These are phyloP conservation scores for Dactylellina parvicollis DNA, from an alignment of 2,329 filamentous ascomycete species.

Conservation along the genomic window DNA sequence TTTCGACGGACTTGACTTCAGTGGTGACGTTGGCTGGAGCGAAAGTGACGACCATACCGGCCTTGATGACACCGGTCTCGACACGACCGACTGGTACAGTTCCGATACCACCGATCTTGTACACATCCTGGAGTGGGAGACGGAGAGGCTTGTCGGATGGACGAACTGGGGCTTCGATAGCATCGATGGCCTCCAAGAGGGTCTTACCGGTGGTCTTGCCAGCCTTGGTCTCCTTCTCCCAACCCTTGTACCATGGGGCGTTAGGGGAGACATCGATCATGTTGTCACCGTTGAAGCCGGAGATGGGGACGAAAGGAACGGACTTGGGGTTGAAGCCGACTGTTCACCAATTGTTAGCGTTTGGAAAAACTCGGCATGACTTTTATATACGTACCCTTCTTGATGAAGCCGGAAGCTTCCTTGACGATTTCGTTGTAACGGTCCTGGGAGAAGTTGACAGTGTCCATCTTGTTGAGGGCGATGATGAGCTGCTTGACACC, in stretches of 20 bases:
- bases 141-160: constrained; percentile 99
- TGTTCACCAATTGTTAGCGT: neutral
- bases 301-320: constrained; percentile 99
- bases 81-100: constrained; percentile 99
- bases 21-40: constrained; percentile 98
- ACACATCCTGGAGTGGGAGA: constrained; percentile 99
- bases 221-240: constrained; percentile 97
- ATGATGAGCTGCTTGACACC: constrained; percentile 99
- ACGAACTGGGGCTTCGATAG: constrained; percentile 90
- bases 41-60: constrained; percentile 95
- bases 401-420: constrained; percentile 99
- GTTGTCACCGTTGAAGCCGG: constrained; percentile 99
- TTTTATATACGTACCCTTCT: constrained; percentile 72
- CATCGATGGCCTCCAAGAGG: constrained; percentile 97
- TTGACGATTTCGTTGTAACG: constrained; percentile 99
- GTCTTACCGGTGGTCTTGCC: constrained; percentile 92
- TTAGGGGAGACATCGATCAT: constrained; percentile 91
- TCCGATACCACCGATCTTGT: constrained; percentile 99
- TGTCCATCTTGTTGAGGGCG: constrained; percentile 99
- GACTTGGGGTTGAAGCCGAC: constrained; percentile 99
- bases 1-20: constrained; percentile 99
- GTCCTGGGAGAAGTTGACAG: constrained; percentile 94
- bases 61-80: constrained; percentile 97
- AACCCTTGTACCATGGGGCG: constrained; percentile 99
- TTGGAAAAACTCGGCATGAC: neutral